Evolutionary conservation across 306 rosid genomes (phyloP), one percentile per base, ranked within the genome.

Genomic region (Amphicarpaea edgeworthii): DNA sequence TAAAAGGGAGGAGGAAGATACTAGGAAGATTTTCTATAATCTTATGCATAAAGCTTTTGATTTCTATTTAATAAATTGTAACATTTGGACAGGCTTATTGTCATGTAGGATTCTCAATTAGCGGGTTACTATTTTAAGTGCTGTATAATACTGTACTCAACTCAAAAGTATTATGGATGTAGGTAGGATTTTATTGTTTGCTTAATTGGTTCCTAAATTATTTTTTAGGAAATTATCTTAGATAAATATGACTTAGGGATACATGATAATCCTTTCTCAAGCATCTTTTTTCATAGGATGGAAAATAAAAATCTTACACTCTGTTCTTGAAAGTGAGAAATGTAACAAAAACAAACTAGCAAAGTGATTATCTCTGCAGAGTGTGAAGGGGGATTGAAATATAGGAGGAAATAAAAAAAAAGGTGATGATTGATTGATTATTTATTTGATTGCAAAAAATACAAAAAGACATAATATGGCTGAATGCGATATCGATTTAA

Each of bases 371-470:
- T 38, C 51, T 69, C 45, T 37, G 49, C 19, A 51, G 10, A 21
- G 14, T 21, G 46, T 72, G 72, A 42, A 51, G 12, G 17, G 32
- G 12, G 12, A 11, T 42, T 41, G 60, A 51, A 53, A 69, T 12
- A 47, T 8, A 19, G 19, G 7, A 45, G 12, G 20, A 14, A 15
- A 55, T 40, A 12, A 10, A 69, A 50, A 6, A 30, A 28, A 38
- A 64, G 23, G 77, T 19, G 50, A 62, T 32, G 53, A 82, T 67
- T 73, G 77, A 32, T 55, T 55, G 57, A 64, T 72, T 32, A 8
- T 43, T 30, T 30, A 61, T 17, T 77, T 67, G 42, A 32, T 50
- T 26, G 23, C 45, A 17, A 28, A 41, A 38, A 37, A 68, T 60
- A 73, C 16, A 55, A 55, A 55, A 21, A 61, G n/a, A 45, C 30